These are phyloP conservation scores for Dillenia suffruticosa DNA, from an alignment of 164 flowering plant genomes.

Conservation along the genomic window DNA sequence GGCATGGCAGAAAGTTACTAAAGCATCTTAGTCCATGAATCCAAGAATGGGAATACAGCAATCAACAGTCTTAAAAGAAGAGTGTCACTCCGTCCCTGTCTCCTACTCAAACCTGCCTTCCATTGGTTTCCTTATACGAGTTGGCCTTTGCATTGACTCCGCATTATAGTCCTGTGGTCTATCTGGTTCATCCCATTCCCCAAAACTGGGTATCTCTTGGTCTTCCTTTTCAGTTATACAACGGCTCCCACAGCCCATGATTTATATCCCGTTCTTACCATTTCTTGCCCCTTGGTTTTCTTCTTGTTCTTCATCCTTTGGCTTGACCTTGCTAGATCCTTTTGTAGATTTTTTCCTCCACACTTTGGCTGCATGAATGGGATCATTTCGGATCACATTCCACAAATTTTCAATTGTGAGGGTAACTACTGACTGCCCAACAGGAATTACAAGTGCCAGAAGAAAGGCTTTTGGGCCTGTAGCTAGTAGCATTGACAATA, in stretches of 20 bases:
- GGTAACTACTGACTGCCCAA: slow-evolving; percentile 56
- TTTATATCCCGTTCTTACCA: slow-evolving; percentile 30
- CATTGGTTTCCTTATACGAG: slow-evolving; percentile 9
- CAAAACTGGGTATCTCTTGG: slow-evolving; percentile 33
- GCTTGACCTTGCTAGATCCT: slow-evolving; percentile 7
- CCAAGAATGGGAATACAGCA: slow-evolving; percentile 77
- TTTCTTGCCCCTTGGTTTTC: slow-evolving; percentile 8
- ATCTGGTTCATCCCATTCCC: slow-evolving; percentile 93
- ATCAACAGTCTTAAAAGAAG: slow-evolving; percentile 62
- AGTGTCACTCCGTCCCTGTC: slow-evolving; percentile 29
- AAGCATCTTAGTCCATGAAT: slow-evolving; percentile 57
- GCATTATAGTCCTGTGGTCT: slow-evolving; percentile 9
- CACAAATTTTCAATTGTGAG: slow-evolving; percentile 52
- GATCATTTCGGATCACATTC: slow-evolving; percentile 23
- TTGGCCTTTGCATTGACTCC: slow-evolving; percentile 18
- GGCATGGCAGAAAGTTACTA: slow-evolving; percentile 9
- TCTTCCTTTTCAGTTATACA: slow-evolving; percentile 22
- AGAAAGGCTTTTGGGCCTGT: slow-evolving; percentile 79
- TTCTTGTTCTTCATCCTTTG: slow-evolving; percentile 18
- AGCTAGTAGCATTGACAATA: slow-evolving; percentile 47
- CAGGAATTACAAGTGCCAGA: slow-evolving; percentile 56
- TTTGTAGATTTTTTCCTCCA: slow-evolving; percentile 31
- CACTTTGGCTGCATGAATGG: slow-evolving; percentile 29
- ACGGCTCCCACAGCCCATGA: slow-evolving; percentile 37
- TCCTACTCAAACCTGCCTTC: slow-evolving; percentile 36